phyloP scores from a whole-genome alignment of 306 rosid species.

The Albizia julibrissin region DNA sequence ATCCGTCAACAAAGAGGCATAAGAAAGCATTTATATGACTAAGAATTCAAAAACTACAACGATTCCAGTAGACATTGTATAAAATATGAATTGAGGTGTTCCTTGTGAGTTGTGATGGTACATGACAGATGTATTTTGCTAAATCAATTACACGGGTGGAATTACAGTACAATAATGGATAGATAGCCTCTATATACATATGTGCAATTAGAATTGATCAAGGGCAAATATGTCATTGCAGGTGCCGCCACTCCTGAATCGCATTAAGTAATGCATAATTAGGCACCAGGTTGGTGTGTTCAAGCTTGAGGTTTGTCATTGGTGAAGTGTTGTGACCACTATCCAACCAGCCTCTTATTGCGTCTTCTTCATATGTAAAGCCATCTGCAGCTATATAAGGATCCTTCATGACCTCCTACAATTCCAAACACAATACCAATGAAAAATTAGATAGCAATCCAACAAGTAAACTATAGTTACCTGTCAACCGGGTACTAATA shows the following conservation, averaged over 20 bases:
- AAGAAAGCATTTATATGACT: no score
- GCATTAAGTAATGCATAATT: conserved; percentile 87
- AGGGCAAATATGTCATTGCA: conserved; percentile 33
- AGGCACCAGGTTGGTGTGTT: conserved; percentile 79
- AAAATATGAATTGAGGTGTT: not conserved
- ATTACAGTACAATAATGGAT: not conserved
- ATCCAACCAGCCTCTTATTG: conserved; percentile 86
- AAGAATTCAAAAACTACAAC: not conserved
- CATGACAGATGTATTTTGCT: not conserved
- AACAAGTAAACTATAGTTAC: not conserved
- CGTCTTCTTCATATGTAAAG: conserved; percentile 89
- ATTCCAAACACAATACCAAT: conserved; percentile 32
- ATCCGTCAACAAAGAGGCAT: no score
- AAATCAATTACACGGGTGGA: not conserved
- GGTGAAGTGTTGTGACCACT: conserved; percentile 92
- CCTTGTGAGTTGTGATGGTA: no score
- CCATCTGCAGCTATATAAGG: conserved; percentile 98
- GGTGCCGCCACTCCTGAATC: conserved; percentile 91
- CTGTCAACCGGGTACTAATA: not conserved
- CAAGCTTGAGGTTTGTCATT: conserved; percentile 94
- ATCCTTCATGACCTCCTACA: conserved; percentile 90
- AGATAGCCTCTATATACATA: not conserved
- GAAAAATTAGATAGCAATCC: not conserved
- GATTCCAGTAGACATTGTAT: no score
- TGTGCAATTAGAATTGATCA: conserved; percentile 33